A percentile compares a stretch with the other conserved stretches of the same genome.
Evolutionary conservation across 352 stramenopile genomes (phyloP).

Genomic region (Globisporangium irregulare): DNA sequence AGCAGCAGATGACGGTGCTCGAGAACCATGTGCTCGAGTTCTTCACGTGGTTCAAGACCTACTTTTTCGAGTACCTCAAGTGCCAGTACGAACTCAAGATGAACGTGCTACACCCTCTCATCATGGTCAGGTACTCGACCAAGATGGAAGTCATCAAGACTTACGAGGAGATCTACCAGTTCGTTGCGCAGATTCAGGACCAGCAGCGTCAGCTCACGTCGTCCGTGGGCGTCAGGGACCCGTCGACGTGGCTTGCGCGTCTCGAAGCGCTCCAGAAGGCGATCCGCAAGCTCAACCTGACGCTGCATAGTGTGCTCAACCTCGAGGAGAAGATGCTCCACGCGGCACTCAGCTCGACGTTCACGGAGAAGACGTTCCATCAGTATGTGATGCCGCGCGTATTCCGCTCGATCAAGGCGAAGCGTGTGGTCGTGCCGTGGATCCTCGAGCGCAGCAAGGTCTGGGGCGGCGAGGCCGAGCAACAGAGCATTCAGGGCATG

Average conservation of each 20-base stretch:
- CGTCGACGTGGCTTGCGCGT: slow-evolving; percentile 48
- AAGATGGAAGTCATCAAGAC: slow-evolving; percentile 62
- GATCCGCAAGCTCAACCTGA: slow-evolving; percentile 67
- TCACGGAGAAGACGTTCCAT: slow-evolving; percentile 71
- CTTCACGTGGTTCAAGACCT: slow-evolving; percentile 76
- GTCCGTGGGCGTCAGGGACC: slow-evolving; percentile 34
- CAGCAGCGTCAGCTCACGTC: slow-evolving; percentile 50
- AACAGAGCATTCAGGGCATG: slow-evolving; percentile 64
- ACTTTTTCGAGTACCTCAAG: slow-evolving; percentile 72
- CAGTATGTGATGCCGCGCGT: slow-evolving; percentile 74
- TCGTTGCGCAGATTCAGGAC: slow-evolving; percentile 55
- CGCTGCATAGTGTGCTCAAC: slow-evolving; percentile 65
- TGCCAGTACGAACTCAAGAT: slow-evolving; percentile 69
- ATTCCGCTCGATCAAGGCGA: slow-evolving; percentile 71
- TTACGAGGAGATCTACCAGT: slow-evolving; percentile 63
- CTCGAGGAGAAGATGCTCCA: slow-evolving; percentile 71
- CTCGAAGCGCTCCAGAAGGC: slow-evolving; percentile 65
- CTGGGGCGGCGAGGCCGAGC: slow-evolving; percentile 72
- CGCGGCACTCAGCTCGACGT: slow-evolving; percentile 52
- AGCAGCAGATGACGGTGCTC: slow-evolving; percentile 25
- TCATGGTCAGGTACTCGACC: slow-evolving; percentile 47
- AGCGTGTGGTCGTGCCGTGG: slow-evolving; percentile 82
- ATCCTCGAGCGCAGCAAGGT: slow-evolving; percentile 84
- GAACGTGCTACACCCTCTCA: slow-evolving; percentile 49
- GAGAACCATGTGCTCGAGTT: slow-evolving; percentile 55